Evolutionary conservation across 73 alveolate genomes (phyloP), one percentile per base, ranked within the genome.

Genomic region (Stentor coeruleus): DNA sequence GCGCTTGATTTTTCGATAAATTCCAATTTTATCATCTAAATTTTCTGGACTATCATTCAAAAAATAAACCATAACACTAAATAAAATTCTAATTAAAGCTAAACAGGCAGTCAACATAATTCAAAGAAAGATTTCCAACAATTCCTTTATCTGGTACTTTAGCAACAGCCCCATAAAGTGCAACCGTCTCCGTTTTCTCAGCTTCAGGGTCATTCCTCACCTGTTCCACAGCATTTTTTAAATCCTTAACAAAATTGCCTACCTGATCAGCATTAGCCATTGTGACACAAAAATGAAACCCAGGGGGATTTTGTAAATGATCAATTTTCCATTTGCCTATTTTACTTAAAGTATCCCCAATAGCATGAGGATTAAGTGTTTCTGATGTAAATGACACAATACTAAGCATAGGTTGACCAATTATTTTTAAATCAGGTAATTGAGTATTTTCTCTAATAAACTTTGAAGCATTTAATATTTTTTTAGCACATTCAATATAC

Each of bases 401-500:
- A 28, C 28, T 85, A 84, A 84, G 81, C 72, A 81, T 83, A n/a
- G 93, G 95, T 74, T 89, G 89, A 81, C 89, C 92, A 82, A 88
- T 87, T 3, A 90, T 87, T 76, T 91, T 58, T 30, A 93, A 58
- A 38, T 93, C 95, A 55, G 96, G 96, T 59, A 88, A 84, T 60
- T 89, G 89, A 59, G 59, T 79, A 58, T 94, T 84, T 80, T 82
- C 95, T 76, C 92, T 83, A 3, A 89, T 76, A 59, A 88, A 49
- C 58, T 60, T 58, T n/a, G 95, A 96, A 0, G 98, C 94, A 37
- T 90, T 92, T 77, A 82, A 35, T 20, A 97, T 91, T 20, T 39
- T 38, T 76, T 85, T 92, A 33, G 98, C 97, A 58, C 77, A 82
- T 49, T 92, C 91, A 6, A 87, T 74, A 87, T 89, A 95, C 59